phyloP scores from a whole-genome alignment of 148 eudicot species.

The Bassia scoparia region DNA sequence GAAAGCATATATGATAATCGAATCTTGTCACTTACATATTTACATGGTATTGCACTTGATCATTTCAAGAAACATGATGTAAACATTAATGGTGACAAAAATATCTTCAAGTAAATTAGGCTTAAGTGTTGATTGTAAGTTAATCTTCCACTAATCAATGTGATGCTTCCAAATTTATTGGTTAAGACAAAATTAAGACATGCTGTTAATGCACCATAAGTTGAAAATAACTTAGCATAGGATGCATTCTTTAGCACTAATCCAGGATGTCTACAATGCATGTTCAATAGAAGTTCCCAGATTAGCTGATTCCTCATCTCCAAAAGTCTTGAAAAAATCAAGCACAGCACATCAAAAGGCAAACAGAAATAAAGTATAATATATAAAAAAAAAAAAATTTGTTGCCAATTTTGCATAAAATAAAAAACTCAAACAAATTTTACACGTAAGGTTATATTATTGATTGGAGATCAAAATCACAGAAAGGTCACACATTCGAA shows the following conservation, averaged over 20 bases:
- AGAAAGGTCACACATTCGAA: conserved; percentile 26
- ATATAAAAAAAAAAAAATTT: conserved; percentile 6
- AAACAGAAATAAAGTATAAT: neutral
- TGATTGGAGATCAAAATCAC: neutral
- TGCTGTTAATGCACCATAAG: neutral
- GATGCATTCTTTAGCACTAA: neutral
- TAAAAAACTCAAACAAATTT: neutral
- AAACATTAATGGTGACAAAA: no score
- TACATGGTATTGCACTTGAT: no score
- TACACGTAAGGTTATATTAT: conserved; percentile 7
- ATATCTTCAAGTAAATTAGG: no score
- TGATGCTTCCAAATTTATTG: neutral
- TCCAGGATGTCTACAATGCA: conserved; percentile 5
- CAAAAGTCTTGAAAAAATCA: conserved; percentile 17
- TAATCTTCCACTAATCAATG: no score
- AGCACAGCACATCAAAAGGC: neutral
- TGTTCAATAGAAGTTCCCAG: neutral
- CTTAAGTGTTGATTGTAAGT: no score
- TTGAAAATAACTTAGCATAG: neutral
- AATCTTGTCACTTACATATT: no score
- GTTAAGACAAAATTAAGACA: neutral
- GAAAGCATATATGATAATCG: no score
- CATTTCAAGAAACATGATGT: no score
- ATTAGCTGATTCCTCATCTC: conserved; percentile 1
- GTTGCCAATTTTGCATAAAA: neutral